phyloP scores from a whole-genome alignment of 2,329 filamentous ascomycete genomes.

The Scedosporium dehoogii region DNA sequence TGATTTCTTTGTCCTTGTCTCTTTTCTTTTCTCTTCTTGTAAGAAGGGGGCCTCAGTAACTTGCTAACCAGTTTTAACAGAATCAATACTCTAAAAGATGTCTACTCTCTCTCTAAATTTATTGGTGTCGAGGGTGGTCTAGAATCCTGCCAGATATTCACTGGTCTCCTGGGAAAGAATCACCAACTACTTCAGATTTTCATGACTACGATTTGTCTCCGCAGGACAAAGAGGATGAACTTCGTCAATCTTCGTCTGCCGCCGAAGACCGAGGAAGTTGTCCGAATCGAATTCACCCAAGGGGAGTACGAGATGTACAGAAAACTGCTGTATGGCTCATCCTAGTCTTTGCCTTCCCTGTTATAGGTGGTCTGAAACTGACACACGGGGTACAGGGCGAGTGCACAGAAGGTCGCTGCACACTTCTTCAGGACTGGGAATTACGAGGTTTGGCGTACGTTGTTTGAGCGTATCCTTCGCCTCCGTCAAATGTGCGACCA shows the following conservation, averaged over 20 bases:
- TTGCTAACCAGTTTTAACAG: constrained; percentile 17
- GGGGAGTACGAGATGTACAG: constrained; percentile 73
- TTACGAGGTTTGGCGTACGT: constrained; percentile 15
- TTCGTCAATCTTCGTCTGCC: constrained; percentile 78
- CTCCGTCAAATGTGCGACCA: constrained; percentile 83
- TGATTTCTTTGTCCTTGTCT: no score
- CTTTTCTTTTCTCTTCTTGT: no score
- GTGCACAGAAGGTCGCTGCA: constrained; percentile 45
- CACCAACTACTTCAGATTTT: constrained; percentile 63
- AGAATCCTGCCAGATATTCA: constrained; percentile 64
- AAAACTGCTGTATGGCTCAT: constrained; percentile 45
- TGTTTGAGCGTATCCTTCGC: constrained; percentile 73
- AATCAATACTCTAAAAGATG: constrained; percentile 70
- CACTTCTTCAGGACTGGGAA: constrained; percentile 40
- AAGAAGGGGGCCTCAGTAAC: no score
- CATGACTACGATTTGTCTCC: constrained; percentile 71
- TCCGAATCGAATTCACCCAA: constrained; percentile 61
- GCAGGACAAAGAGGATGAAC: constrained; percentile 78
- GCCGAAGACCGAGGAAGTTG: constrained; percentile 65
- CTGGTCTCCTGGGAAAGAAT: constrained; percentile 49
- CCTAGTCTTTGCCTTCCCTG: no score
- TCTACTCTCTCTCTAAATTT: constrained; percentile 73
- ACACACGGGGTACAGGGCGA: constrained; percentile 34
- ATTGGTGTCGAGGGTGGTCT: constrained; percentile 66
- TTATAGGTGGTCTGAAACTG: constrained; percentile 9